phyloP scores from a whole-genome alignment of 257 asterid genomes.

The Thymus mandschuricus region DNA sequence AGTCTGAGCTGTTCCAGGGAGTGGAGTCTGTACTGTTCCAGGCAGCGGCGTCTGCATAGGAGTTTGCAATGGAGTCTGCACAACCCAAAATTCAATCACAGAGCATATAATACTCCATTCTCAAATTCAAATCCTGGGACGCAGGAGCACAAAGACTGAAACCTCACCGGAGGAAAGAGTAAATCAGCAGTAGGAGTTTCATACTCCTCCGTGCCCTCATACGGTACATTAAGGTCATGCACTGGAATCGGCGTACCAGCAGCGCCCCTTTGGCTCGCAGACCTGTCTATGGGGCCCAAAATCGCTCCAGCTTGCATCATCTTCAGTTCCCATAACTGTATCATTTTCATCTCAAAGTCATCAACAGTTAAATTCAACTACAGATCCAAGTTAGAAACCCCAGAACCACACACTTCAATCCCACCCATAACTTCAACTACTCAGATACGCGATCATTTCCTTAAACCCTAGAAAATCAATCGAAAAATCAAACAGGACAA shows the following conservation, averaged over 20 bases:
- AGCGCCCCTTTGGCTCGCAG: slow-evolving; percentile 46
- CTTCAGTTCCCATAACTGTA: slow-evolving; percentile 86
- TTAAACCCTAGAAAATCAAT: slow-evolving; percentile 35
- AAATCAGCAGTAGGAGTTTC: slow-evolving; percentile 97
- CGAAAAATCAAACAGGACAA: slow-evolving; percentile 1
- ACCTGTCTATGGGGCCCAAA: slow-evolving; percentile 82
- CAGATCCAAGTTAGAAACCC: slow-evolving; percentile 35
- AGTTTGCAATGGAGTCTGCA: slow-evolving; percentile 76
- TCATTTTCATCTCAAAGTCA: slow-evolving; percentile 24
- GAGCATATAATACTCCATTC: not conserved
- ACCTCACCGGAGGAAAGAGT: slow-evolving; percentile 92
- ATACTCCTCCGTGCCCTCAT: slow-evolving; percentile 92
- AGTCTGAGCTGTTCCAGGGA: slow-evolving; percentile 78
- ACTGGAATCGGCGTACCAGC: slow-evolving; percentile 72
- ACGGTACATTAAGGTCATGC: slow-evolving; percentile 94
- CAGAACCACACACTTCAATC: slow-evolving; percentile 21
- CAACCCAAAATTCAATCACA: slow-evolving; percentile 20
- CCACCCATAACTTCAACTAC: slow-evolving; percentile 26
- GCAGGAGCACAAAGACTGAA: slow-evolving; percentile 1
- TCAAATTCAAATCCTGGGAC: slow-evolving; percentile 13
- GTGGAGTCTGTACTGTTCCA: slow-evolving; percentile 73
- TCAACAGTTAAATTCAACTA: slow-evolving; percentile 33
- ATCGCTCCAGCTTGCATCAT: slow-evolving; percentile 95
- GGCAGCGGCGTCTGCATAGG: slow-evolving; percentile 87
- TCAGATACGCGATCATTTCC: slow-evolving; percentile 14